Evolutionary conservation across 805 yeast genomes (phyloP).

Genomic region (Saccharomycopsis olivae): DNA sequence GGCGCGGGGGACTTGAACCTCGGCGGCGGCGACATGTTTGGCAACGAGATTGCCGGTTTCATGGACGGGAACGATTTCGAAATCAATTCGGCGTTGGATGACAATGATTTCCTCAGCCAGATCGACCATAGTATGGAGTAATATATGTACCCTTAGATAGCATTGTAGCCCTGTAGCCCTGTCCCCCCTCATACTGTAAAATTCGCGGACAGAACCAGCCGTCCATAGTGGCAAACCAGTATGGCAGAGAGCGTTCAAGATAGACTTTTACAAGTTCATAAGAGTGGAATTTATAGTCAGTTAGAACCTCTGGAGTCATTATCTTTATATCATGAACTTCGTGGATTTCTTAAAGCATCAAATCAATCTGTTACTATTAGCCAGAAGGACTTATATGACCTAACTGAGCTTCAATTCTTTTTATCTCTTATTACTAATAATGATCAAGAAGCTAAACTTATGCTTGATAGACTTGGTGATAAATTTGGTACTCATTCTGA

Average conservation of each 20-base stretch:
- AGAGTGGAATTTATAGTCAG: constrained; percentile 39
- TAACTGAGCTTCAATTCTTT: constrained; percentile 66
- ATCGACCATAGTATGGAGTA: constrained; percentile 27
- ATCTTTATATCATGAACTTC: constrained; percentile 31
- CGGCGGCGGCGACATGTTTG: constrained; percentile 16
- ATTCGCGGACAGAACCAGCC: too few species aligned
- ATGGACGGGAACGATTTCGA: constrained; percentile 28
- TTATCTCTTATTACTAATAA: constrained; percentile 49
- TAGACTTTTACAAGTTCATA: constrained; percentile 39
- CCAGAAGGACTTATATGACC: constrained; percentile 34
- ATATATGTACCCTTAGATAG: too few species aligned
- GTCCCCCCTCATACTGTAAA: too few species aligned
- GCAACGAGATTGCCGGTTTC: constrained; percentile 13
- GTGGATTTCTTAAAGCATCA: constrained; percentile 15
- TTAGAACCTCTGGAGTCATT: constrained; percentile 38
- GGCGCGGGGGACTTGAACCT: too few species aligned
- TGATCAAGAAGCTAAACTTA: constrained; percentile 61
- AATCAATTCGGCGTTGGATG: constrained; percentile 23
- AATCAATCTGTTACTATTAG: neutral
- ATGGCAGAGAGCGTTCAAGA: constrained; percentile 25
- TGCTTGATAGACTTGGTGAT: constrained; percentile 57
- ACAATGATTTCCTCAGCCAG: constrained; percentile 27
- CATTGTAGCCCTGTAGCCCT: too few species aligned
- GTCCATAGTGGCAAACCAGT: too few species aligned
- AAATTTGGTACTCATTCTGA: constrained; percentile 43